Evolutionary conservation across 1,284 basidiomycete species (phyloP), one percentile per base, ranked within the genome.

Genomic region (Ceratobasidium sp.): DNA sequence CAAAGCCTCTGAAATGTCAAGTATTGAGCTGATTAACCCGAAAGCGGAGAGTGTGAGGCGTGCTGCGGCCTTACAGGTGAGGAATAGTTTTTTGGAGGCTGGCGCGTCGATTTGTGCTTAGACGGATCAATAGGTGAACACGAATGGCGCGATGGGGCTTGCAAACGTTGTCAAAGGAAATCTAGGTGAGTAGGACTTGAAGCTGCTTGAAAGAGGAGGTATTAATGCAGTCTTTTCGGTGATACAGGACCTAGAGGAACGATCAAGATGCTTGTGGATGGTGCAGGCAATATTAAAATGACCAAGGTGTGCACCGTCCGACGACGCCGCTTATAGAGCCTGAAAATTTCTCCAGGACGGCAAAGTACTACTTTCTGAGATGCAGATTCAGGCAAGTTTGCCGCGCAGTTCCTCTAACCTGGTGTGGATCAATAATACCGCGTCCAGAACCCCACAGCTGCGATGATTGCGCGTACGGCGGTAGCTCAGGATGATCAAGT

Each of bases 251-350:
- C 96, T 23, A 88, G 96, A 85, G 96, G 97, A 79, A 99, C 97
- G 2, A 91, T 99, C 82, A 99, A 99, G 89, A 98, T 99, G 97
- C 92, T 99, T 64, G 98, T 99, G 65, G 98, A 99, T 86, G 98
- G 98, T 78, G 90, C 97, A n/a, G 98, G 98, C 17, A 96, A 98
- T 88, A 97, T 99, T 86, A 99, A 99, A 90, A 98, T 99, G 95
- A 99, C 98, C 82, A 99, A 99, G 88, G 87, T 87, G 73, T 73
- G 84, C 69, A 52, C 1, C 15, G n/a, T 17, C 56, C n/a, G n/a
- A 56, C 44, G 44, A 52, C 52, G 57, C 59, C 50, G 10, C 33
- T 78, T 46, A 76, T 38, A 57, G 40, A 2, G 15, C 40, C 40
- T 52, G n/a, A 44, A 33, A 40, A 54, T 33, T 28, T 54, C 46